A percentile compares a stretch with the other conserved stretches of the same genome.
Conservation (phyloP, 2,329 filamentous ascomycete genomes). For the Claviceps sp. region DNA sequence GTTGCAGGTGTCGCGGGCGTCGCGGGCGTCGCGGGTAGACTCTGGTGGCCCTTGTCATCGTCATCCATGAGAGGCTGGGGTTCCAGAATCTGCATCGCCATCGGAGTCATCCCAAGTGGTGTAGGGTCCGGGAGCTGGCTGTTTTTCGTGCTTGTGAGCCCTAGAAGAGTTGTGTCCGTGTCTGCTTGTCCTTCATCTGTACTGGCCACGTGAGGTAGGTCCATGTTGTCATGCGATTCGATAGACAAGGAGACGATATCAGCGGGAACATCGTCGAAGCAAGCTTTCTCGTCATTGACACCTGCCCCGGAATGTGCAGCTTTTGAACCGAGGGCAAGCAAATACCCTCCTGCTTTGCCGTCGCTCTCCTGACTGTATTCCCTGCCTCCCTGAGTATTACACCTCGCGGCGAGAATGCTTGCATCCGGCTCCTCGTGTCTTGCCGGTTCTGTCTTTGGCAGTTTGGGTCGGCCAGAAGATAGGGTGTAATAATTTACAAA, state of each 20-base stretch:
- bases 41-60: not conserved
- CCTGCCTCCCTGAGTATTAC: not conserved
- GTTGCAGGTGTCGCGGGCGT: not conserved
- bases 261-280: not conserved
- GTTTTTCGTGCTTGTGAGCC: not conserved
- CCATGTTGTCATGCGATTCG: not conserved
- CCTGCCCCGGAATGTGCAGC: not conserved
- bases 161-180: not conserved
- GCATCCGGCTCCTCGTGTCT: not conserved
- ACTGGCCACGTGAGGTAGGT: not conserved
- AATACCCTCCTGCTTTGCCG: too few species aligned
- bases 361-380: not conserved
- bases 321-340: not conserved
- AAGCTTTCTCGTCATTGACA: not conserved
- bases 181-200: not conserved
- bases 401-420: too few species aligned
- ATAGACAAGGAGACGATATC: not conserved
- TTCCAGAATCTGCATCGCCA: conserved; percentile 22
- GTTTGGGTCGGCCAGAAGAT: conserved; percentile 59
- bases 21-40: too few species aligned
- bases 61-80: conserved; percentile 21
- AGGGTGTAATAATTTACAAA: conserved; percentile 88
- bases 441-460: conserved; percentile 8
- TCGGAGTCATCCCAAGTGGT: too few species aligned
- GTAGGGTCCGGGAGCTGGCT: too few species aligned